Evolutionary conservation across 164 flowering plant genomes (phyloP).

Genomic region (Vitis labrusca): DNA sequence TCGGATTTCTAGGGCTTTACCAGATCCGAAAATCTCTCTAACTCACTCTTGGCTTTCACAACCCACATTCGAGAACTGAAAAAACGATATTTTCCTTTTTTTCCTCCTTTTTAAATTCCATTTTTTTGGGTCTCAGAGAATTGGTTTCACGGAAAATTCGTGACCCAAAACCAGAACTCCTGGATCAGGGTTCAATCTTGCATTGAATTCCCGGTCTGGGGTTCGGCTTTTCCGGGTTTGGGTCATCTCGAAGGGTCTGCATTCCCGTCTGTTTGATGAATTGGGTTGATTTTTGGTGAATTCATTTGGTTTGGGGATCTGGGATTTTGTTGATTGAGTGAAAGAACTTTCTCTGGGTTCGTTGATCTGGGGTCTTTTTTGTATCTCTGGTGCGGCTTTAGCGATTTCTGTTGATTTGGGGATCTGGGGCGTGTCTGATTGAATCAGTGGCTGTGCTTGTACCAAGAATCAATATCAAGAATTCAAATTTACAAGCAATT

Average conservation of each 20-base stretch:
- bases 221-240: no score
- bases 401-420: background rate
- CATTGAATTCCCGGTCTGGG: background rate
- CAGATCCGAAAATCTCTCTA: conserved; percentile 26
- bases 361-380: background rate
- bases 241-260: background rate
- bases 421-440: conserved; percentile 6
- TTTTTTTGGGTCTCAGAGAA: no score
- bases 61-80: no score
- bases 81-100: no score
- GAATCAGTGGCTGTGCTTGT: background rate
- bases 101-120: no score
- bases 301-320: conserved; percentile 10
- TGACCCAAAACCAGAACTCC: no score
- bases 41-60: background rate
- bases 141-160: no score
- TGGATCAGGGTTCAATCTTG: no score
- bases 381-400: no score
- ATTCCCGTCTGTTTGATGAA: background rate
- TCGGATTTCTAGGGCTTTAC: conserved; percentile 15
- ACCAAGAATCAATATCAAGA: background rate
- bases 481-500: background rate
- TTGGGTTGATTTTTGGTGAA: background rate
- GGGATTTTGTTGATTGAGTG: conserved; percentile 7
- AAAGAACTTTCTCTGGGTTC: background rate